phyloP scores from a whole-genome alignment of 768 basidiomycete species.

The Lactifluus hygrophoroides region DNA sequence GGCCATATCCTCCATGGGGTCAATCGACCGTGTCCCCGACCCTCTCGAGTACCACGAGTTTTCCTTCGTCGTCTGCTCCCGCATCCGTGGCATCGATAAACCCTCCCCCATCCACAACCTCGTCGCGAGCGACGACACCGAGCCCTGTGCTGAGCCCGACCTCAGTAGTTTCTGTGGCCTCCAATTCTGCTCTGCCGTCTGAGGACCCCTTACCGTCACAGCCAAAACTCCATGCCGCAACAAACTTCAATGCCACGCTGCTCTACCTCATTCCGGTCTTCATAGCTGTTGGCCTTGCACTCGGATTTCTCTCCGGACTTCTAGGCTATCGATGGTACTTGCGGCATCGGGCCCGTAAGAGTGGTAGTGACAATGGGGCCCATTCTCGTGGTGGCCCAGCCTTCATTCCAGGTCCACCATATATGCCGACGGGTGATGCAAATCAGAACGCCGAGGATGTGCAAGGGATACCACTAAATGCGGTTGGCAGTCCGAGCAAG shows the following conservation, averaged over 20 bases:
- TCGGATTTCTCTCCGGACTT: conserved; percentile 23
- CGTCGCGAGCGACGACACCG: not conserved
- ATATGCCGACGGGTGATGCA: conserved; percentile 13
- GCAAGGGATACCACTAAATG: not conserved
- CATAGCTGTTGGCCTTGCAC: conserved; percentile 21
- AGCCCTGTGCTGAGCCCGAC: not conserved
- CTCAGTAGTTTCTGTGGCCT: conserved; percentile 11
- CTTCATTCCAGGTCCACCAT: conserved; percentile 26
- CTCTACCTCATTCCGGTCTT: conserved; percentile 27
- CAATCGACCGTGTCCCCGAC: conserved; percentile 9
- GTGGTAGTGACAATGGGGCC: not conserved
- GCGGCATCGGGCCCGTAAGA: conserved; percentile 6
- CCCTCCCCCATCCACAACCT: not conserved
- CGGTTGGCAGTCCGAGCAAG: conserved; percentile 17
- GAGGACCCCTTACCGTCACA: conserved; percentile 13
- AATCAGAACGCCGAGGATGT: not conserved
- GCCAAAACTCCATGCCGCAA: conserved; percentile 1
- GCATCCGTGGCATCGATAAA: not conserved
- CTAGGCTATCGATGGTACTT: conserved; percentile 18
- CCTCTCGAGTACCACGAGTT: not conserved
- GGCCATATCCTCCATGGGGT: conserved; percentile 29
- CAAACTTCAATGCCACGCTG: conserved; percentile 20
- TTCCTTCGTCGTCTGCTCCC: not conserved
- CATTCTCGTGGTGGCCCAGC: not conserved
- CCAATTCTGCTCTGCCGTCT: conserved; percentile 25